These are phyloP conservation scores for Phytopythium mirpurense DNA, from an alignment of 352 stramenopile genomes.

Conservation along the genomic window DNA sequence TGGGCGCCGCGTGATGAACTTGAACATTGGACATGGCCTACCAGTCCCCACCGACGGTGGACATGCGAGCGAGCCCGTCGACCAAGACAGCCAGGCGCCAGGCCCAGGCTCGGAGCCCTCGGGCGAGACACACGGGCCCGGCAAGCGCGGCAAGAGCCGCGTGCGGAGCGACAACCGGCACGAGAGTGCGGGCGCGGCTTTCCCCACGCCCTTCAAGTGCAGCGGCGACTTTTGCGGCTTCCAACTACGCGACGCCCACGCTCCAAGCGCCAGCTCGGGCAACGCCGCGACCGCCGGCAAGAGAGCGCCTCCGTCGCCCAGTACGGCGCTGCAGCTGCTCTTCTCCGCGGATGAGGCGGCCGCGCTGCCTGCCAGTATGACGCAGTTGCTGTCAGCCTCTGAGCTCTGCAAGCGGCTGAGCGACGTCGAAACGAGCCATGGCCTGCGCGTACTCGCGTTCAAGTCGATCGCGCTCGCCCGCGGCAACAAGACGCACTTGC, in stretches of 20 bases:
- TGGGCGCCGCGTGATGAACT: too few species aligned
- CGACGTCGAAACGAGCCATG: slow-evolving; percentile 11
- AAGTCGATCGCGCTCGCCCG: slow-evolving; percentile 75
- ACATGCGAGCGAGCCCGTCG: too few species aligned
- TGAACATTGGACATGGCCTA: too few species aligned
- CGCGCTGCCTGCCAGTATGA: slow-evolving; percentile 27
- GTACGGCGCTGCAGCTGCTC: slow-evolving; percentile 41
- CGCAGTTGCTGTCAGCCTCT: slow-evolving; percentile 33
- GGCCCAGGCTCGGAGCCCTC: neutral
- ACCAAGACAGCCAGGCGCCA: too few species aligned
- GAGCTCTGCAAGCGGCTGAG: slow-evolving; percentile 22
- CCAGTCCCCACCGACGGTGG: too few species aligned
- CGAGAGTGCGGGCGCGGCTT: slow-evolving; percentile 11
- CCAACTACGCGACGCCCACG: slow-evolving; percentile 14
- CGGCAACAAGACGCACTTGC: slow-evolving; percentile 43
- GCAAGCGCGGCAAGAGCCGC: slow-evolving; percentile 1
- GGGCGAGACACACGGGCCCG: neutral
- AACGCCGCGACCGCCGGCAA: too few species aligned
- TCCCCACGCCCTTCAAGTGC: slow-evolving; percentile 75
- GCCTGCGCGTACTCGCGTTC: slow-evolving; percentile 64
- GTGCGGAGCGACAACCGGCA: neutral
- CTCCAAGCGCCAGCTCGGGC: slow-evolving; percentile 11
- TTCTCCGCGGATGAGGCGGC: slow-evolving; percentile 42
- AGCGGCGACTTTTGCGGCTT: slow-evolving; percentile 72
- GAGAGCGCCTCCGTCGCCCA: neutral